Conservation (phyloP, 2,329 filamentous ascomycete genomes). For the Fusarium metavorans region DNA sequence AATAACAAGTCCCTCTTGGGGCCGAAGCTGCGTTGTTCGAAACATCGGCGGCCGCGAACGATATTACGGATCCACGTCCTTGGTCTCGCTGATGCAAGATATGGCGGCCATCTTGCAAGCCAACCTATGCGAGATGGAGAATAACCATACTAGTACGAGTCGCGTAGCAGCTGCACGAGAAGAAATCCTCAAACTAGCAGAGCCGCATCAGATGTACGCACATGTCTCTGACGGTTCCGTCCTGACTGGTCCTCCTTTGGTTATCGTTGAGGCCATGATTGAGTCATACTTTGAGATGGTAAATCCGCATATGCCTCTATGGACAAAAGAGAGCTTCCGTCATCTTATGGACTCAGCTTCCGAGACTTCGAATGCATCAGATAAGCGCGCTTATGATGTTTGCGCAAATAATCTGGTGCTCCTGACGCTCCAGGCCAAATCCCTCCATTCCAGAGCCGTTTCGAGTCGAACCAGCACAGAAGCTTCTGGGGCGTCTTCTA, state of each 20-base stretch:
- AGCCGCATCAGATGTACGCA: background rate
- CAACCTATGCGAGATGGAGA: conserved; percentile 1
- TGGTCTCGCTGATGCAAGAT: conserved; percentile 14
- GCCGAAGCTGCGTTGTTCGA: conserved; percentile 2
- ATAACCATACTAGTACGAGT: background rate
- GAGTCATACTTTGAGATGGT: conserved; percentile 19
- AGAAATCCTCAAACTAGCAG: conserved; percentile 6
- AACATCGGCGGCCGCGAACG: conserved; percentile 8
- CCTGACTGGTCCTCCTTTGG: conserved; percentile 11
- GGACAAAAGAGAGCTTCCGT: conserved; percentile 10
- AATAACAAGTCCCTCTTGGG: background rate
- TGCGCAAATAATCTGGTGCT: conserved; percentile 22
- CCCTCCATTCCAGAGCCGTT: conserved; percentile 3
- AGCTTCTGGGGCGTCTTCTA: background rate
- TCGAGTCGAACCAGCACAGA: background rate
- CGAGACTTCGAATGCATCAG: background rate
- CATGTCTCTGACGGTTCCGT: conserved; percentile 13
- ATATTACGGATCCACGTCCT: conserved; percentile 13
- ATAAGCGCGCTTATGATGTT: conserved; percentile 16
- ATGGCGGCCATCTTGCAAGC: conserved; percentile 9
- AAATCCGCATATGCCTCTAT: conserved; percentile 16
- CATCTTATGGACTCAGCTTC: background rate
- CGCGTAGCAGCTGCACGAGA: background rate
- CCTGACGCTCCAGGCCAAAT: conserved; percentile 17
- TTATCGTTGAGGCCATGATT: conserved; percentile 22